Conservation (phyloP, 148 eudicot genomes). For the Chenopodium album region DNA sequence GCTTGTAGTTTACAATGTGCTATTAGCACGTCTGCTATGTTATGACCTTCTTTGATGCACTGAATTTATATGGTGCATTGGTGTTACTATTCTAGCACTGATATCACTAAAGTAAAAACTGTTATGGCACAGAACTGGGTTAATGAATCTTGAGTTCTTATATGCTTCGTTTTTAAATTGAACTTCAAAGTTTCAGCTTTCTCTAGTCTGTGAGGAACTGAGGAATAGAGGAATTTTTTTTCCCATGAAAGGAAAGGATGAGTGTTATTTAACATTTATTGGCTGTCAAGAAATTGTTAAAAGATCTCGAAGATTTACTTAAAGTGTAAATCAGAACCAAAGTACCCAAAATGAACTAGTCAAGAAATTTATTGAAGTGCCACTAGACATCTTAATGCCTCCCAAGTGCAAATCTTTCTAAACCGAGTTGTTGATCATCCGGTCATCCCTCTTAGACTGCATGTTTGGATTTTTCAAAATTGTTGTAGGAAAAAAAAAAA, state of each 20-base stretch:
- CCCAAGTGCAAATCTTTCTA: too few species aligned
- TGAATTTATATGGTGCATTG: background rate
- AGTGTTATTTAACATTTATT: background rate
- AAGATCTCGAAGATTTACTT: background rate
- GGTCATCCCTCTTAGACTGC: background rate
- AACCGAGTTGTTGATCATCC: background rate
- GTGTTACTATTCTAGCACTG: background rate
- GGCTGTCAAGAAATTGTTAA: background rate
- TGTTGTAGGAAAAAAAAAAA: background rate
- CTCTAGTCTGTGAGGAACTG: background rate
- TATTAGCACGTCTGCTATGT: too few species aligned
- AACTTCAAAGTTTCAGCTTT: background rate
- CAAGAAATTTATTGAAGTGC: background rate
- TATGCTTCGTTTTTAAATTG: background rate
- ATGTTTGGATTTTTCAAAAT: background rate
- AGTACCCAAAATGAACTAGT: background rate
- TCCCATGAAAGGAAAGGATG: background rate
- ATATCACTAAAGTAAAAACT: too few species aligned
- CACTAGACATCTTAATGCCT: too few species aligned
- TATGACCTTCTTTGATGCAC: too few species aligned
- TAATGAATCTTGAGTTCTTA: background rate
- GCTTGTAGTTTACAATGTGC: too few species aligned
- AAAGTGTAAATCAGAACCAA: background rate
- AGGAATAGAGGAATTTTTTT: background rate
- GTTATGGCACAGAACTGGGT: background rate